Base-by-base conservation (phyloP, 1,284 basidiomycete genomes). In the Leccinum fallax region DNA sequence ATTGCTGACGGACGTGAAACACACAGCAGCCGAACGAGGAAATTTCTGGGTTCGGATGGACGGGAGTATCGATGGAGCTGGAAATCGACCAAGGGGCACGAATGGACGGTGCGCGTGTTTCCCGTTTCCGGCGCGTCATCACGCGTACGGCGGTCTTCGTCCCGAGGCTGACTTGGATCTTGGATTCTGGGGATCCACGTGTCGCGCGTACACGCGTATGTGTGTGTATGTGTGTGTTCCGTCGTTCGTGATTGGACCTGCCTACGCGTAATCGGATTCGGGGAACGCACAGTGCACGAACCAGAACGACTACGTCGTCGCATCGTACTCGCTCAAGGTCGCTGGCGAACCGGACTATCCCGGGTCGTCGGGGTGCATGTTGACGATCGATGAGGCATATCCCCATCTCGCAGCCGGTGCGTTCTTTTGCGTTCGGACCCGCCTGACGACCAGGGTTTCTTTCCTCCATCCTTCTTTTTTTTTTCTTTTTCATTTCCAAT, bases 351-450 rank as follows among this genome's bases (percentile, higher is more conserved):
- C 85, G 4, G 77, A 78, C 19, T 87, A 87, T 65, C 56, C 59
- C 5, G 69, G 73, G 53, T 86, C 85, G 0, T 86, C 85, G 5
- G 85, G 86, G 3, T 85, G 84, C 61, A 82, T 83, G 74, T 74
- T 89, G 59, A 85, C 82, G 30, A 79, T 89, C n/a, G 85, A 86
- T 51, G 87, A 89, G 64, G 76, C 78, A 16, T 88, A 82, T 59
- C 79, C 78, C 5, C 78, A 83, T 60, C 76, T 88, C 55, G 82
- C 82, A 36, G 77, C 78, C 60, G 87, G 87, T 86, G 38, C 60
- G 61, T 65, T 59, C 55, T 32, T 9, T 53, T 48, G 46, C 21
- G 21, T 48, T 48, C 46, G 46, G 46, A 24, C 21, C 46, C 21
- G 21, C 46, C 46, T 48, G 21, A 48, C 46, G 46, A 48, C 46